Base-by-base conservation (phyloP, 2,329 filamentous ascomycete genomes). In the Pyricularia sp. region DNA sequence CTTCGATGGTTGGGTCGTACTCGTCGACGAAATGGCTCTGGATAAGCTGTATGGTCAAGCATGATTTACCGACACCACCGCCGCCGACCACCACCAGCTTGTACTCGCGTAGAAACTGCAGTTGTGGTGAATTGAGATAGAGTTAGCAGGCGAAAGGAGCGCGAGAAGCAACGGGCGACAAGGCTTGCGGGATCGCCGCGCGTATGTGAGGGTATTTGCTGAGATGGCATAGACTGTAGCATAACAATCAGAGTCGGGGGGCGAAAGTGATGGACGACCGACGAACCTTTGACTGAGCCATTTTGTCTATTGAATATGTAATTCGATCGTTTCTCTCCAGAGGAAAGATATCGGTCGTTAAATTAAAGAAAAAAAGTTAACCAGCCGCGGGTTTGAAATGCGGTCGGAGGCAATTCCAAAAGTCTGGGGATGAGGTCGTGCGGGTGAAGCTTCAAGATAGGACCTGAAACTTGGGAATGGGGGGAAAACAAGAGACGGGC, bases 1-100 rank as follows among this genome's bases (percentile, higher is more conserved):
- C 95, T 92, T 99, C 95, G 78, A 99, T 98, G 76, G 95, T 99
- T 69, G 95, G 95, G 81, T 99, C 95, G 81, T 99, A 99, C 82
- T 98, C 95, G 81, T 98, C 95, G 79, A 98, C 94, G 84, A 99
- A 99, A 81, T 99, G 95, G 81, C 91, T 94, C 83, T 94, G 90
- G 76, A 92, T 93, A 81, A 94, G 88, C 85, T 98, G 95, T 78
- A 99, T 98, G 70, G 95, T 98, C 85, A 99, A 88, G 83, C 95
- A 98, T 71, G 94, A 98, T 86, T 99, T 99, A 84, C 95, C 95
- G 73, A 99, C 95, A 81, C 95, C 95, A 86, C 95, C 95, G 77
- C 96, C 95, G 76, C 95, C 95, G 73, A 99, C 94, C 71, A 98
- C 95, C 71, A 99, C 95, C 82, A 97, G 83, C 83, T 97, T 97